phyloP scores from a whole-genome alignment of 1,284 basidiomycete species.

The Sporisorium graminicola region DNA sequence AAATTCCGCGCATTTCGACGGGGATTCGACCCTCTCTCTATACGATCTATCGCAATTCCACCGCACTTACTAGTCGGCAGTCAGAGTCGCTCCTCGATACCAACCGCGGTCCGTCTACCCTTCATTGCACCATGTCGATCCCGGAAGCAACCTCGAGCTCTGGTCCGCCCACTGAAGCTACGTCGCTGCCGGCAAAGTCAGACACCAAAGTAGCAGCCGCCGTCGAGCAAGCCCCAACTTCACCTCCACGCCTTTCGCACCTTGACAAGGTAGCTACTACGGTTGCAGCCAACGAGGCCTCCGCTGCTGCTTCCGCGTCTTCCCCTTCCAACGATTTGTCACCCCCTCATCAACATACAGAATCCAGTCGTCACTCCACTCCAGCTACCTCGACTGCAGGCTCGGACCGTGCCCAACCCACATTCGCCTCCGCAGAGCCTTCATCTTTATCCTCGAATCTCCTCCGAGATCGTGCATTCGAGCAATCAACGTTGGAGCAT shows the following conservation, averaged over 20 bases:
- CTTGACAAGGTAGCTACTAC: conserved; percentile 11
- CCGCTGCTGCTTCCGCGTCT: conserved; percentile 15
- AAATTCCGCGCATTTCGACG: too few species aligned
- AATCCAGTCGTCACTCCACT: conserved; percentile 48
- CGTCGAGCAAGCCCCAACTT: not conserved
- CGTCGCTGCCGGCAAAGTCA: conserved; percentile 1
- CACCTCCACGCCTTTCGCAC: conserved; percentile 22
- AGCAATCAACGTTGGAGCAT: not conserved
- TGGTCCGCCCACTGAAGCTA: not conserved
- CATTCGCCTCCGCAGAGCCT: not conserved
- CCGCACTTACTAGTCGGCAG: not conserved
- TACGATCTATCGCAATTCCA: not conserved
- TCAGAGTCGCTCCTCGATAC: not conserved
- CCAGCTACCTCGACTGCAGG: conserved; percentile 48
- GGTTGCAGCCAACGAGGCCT: not conserved
- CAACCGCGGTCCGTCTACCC: not conserved
- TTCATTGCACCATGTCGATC: conserved; percentile 16
- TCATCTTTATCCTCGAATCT: not conserved
- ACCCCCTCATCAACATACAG: conserved; percentile 25
- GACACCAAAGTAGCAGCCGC: not conserved
- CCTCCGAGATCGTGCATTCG: not conserved
- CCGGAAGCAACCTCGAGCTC: conserved; percentile 12
- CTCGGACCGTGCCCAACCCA: conserved; percentile 31
- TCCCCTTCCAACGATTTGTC: conserved; percentile 37
- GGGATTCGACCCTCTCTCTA: not conserved